Conservation (phyloP, 2,329 filamentous ascomycete genomes). For the Stemphylium vesicarium region DNA sequence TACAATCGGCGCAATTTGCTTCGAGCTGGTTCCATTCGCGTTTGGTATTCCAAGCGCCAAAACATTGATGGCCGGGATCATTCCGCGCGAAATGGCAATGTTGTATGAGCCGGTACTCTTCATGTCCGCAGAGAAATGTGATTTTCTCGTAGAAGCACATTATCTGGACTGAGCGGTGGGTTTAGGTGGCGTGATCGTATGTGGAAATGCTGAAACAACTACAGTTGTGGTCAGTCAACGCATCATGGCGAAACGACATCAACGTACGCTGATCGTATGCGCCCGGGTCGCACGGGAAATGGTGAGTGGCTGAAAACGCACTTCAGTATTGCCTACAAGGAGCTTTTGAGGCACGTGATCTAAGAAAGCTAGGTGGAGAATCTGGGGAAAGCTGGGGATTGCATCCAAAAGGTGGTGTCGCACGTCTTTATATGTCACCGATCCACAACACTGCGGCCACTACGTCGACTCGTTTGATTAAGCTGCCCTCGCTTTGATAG, state of each 20-base stretch:
- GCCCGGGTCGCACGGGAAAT: background rate
- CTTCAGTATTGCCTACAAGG: background rate
- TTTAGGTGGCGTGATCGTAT: background rate
- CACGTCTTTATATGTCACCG: slow-evolving; percentile 18
- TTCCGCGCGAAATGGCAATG: slow-evolving; percentile 79
- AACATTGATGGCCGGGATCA: slow-evolving; percentile 72
- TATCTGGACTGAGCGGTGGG: background rate
- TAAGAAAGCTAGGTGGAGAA: slow-evolving; percentile 1
- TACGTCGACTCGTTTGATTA: background rate
- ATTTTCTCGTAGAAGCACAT: slow-evolving; percentile 79
- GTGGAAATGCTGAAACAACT: background rate
- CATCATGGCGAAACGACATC: background rate
- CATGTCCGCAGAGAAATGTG: slow-evolving; percentile 69
- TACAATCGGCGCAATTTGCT: slow-evolving; percentile 11
- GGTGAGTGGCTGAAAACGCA: background rate
- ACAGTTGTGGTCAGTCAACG: background rate
- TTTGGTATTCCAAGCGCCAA: slow-evolving; percentile 68
- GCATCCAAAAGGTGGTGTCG: background rate
- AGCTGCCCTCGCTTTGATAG: too few relatives aligned
- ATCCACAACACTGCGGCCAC: background rate
- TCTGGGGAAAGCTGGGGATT: slow-evolving; percentile 14
- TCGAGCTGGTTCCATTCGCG: slow-evolving; percentile 62
- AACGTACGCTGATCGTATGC: background rate
- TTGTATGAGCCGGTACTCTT: slow-evolving; percentile 64
- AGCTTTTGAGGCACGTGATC: background rate